Percentiles rank a stretch among this genome's conserved stretches.
Evolutionary conservation across 2,329 filamentous ascomycete species (phyloP).

Genomic region (Aspergillus viridinutans): DNA sequence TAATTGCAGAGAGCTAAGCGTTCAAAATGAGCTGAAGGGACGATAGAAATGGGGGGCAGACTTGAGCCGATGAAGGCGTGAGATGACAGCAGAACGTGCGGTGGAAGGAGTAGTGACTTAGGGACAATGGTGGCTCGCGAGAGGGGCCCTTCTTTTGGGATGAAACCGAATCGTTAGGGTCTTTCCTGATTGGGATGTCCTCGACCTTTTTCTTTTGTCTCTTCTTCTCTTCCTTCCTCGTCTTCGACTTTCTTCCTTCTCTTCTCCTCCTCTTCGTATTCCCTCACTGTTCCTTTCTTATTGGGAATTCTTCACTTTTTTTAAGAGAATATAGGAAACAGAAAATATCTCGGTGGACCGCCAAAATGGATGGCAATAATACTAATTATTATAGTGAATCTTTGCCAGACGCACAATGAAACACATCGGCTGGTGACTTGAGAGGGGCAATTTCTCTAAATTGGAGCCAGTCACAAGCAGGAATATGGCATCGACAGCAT

Average conservation of each 20-base stretch:
- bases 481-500: conserved; percentile 18
- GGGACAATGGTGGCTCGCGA: background rate
- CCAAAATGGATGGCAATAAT: background rate
- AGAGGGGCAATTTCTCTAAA: conserved; percentile 17
- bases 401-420: conserved; percentile 6
- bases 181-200: background rate
- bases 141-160: background rate
- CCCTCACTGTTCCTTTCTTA: background rate
- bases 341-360: background rate
- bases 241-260: background rate
- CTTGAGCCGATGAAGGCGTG: background rate
- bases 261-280: background rate
- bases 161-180: background rate
- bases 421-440: conserved; percentile 2
- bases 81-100: background rate
- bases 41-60: background rate
- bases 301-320: background rate
- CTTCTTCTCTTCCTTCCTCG: background rate
- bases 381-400: background rate
- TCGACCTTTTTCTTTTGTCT: background rate
- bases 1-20: background rate
- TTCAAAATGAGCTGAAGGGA: background rate
- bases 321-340: background rate
- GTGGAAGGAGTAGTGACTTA: background rate
- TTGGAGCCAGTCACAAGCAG: conserved; percentile 14